Percentiles rank a stretch among this genome's conserved stretches.
Conservation (phyloP, 768 basidiomycete genomes). For the Coprinopsis sp. region DNA sequence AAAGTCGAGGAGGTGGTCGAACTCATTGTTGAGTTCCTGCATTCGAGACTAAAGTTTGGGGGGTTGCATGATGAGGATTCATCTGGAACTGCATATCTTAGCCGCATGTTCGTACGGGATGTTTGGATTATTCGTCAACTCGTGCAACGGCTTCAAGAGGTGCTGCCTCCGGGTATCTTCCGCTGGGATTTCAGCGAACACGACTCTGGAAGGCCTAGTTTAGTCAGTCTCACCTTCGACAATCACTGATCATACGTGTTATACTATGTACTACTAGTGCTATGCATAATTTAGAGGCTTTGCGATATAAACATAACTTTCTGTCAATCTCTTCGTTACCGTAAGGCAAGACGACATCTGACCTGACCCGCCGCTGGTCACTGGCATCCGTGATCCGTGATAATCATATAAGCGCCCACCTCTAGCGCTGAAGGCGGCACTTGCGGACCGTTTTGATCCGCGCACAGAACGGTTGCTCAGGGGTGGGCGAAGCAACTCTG, state of each 20-base stretch:
- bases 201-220: background rate
- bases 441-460: no score
- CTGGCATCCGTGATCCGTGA: no score
- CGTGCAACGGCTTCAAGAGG: background rate
- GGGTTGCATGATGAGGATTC: background rate
- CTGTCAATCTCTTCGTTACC: no score
- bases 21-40: background rate
- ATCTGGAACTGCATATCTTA: background rate
- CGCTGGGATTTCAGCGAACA: background rate
- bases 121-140: background rate
- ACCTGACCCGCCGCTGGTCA: no score
- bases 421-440: no score
- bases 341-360: no score
- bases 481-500: no score
- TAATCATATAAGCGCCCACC: no score
- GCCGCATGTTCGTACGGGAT: background rate
- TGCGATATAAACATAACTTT: no score
- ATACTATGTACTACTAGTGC: no score
- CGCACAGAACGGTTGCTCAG: no score
- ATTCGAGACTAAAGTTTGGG: background rate
- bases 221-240: background rate
- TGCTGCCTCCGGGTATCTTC: background rate
- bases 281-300: no score
- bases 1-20: background rate
- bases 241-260: background rate